Conservation (phyloP, 2,329 filamentous ascomycete genomes). For the Hypoxylon sp. region DNA sequence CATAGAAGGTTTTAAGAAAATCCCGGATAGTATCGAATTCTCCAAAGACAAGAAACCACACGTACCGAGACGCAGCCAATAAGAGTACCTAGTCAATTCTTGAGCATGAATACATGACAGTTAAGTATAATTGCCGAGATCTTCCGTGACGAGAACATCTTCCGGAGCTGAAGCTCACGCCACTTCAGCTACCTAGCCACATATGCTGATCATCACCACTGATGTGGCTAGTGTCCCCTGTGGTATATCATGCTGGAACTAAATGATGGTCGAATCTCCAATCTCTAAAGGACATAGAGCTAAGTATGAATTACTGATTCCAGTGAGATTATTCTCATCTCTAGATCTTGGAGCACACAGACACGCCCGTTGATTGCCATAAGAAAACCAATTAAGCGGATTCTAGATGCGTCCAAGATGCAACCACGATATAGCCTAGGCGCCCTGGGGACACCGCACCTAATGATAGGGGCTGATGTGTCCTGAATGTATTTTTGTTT, state of each 20-base stretch:
- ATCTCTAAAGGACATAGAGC: neutral
- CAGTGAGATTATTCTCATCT: too few relatives aligned
- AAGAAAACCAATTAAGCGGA: too few relatives aligned
- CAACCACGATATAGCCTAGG: constrained; percentile 3
- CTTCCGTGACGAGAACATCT: neutral
- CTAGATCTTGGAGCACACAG: too few relatives aligned
- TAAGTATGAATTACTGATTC: neutral
- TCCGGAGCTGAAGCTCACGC: constrained; percentile 5
- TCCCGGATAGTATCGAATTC: neutral
- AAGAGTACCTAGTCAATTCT: neutral
- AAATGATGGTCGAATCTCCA: neutral
- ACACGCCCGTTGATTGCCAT: too few relatives aligned
- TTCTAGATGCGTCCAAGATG: too few relatives aligned
- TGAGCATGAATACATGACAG: neutral
- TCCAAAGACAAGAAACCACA: neutral
- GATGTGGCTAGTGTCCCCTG: constrained; percentile 8
- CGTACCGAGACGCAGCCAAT: neutral
- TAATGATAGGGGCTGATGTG: constrained; percentile 1
- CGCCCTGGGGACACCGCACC: constrained; percentile 16
- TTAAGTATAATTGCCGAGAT: neutral
- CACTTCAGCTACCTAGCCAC: neutral
- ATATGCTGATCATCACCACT: neutral
- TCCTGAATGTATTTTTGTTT: neutral
- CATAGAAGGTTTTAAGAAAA: neutral
- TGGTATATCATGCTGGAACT: too few relatives aligned